Evolutionary conservation across 495 filamentous ascomycete species (phyloP).

Genomic region (Mytilinidion resinicola): DNA sequence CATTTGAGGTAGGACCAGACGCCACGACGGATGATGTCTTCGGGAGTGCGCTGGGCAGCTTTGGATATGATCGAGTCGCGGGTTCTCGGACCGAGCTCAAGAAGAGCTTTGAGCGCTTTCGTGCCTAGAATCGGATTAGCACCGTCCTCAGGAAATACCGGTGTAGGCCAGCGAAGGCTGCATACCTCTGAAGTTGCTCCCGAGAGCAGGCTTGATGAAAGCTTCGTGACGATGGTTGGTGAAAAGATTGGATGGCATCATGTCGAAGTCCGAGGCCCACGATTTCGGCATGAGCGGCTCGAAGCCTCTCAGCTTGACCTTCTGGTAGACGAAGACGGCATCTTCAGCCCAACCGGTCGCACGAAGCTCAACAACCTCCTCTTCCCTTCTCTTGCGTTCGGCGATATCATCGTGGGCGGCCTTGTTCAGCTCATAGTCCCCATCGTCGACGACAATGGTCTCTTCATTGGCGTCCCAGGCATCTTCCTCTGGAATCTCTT

Average conservation of each 20-base stretch:
- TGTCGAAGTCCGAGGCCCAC: conserved; percentile 57
- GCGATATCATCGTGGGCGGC: conserved; percentile 26
- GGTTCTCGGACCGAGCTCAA: conserved; percentile 30
- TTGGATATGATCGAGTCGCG: conserved; percentile 24
- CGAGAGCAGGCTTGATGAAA: conserved; percentile 42
- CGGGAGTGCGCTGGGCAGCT: conserved; percentile 15
- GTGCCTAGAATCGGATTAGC: conserved; percentile 14
- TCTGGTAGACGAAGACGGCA: conserved; percentile 50
- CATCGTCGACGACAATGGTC: conserved; percentile 29
- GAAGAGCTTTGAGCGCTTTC: conserved; percentile 27
- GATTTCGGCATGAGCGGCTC: conserved; percentile 50
- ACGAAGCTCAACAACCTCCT: conserved; percentile 25
- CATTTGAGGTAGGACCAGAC: conserved; percentile 31
- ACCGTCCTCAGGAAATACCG: too few species aligned
- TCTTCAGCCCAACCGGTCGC: conserved; percentile 41
- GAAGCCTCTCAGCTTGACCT: conserved; percentile 52
- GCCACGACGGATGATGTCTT: conserved; percentile 12
- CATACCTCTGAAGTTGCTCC: conserved; percentile 18
- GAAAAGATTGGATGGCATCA: conserved; percentile 55
- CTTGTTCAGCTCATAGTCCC: conserved; percentile 17
- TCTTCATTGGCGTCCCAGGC: conserved; percentile 26
- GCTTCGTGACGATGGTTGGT: conserved; percentile 33
- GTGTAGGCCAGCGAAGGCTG: too few species aligned
- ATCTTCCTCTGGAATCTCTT: conserved; percentile 4
- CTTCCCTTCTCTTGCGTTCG: conserved; percentile 24